These are phyloP conservation scores for Colletotrichum endophyticum DNA, from an alignment of 2,329 filamentous ascomycete species.

Conservation along the genomic window DNA sequence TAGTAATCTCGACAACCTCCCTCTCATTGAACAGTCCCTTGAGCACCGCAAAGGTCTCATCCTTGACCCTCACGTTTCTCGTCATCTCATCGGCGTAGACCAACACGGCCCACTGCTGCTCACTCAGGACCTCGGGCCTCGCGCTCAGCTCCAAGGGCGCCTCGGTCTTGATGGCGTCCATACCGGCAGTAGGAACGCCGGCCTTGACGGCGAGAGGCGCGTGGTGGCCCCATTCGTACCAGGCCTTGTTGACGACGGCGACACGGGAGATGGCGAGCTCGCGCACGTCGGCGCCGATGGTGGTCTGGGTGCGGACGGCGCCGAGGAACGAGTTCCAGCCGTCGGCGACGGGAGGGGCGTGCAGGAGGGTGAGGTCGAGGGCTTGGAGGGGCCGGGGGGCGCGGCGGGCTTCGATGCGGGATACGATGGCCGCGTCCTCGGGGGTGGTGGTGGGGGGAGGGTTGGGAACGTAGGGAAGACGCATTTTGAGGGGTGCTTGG, in stretches of 20 bases:
- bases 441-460: constrained; percentile 51
- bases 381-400: constrained; percentile 72
- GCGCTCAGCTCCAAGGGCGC: constrained; percentile 25
- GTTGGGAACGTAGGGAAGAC: constrained; percentile 68
- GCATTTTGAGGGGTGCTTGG: constrained; percentile 53
- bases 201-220: constrained; percentile 68
- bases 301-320: constrained; percentile 61
- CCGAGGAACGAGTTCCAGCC: constrained; percentile 77
- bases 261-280: constrained; percentile 84
- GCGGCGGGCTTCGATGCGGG: constrained; percentile 69
- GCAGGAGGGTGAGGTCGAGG: constrained; percentile 78
- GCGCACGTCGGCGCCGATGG: constrained; percentile 60
- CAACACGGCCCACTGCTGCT: constrained; percentile 71
- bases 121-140: constrained; percentile 49
- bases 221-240: constrained; percentile 87
- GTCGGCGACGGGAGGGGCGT: constrained; percentile 75
- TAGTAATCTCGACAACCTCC: constrained; percentile 82
- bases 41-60: constrained; percentile 70
- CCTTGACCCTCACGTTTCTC: constrained; percentile 69
- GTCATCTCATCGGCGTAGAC: constrained; percentile 87
- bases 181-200: constrained; percentile 57
- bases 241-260: constrained; percentile 79
- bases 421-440: constrained; percentile 61
- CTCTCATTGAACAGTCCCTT: constrained; percentile 67
- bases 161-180: constrained; percentile 48